Base-by-base conservation (phyloP, 305 asterid species). In the Fraxinus xanthoxyloides region DNA sequence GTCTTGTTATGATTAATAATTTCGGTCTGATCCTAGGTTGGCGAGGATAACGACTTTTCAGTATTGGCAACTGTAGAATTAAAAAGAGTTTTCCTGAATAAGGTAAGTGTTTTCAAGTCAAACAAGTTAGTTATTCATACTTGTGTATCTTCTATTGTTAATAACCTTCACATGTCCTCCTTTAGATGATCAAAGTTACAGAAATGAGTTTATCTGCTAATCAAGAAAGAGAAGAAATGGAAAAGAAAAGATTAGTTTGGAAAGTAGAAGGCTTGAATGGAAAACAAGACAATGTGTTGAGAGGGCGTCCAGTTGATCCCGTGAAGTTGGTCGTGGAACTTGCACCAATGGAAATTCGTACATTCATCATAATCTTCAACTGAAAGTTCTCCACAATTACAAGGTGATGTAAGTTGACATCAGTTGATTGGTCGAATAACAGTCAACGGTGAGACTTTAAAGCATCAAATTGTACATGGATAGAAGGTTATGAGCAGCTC, bases 191-290 rank as follows among this genome's bases (percentile, higher is more conserved):
- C 81, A 81, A 85, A 82, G 85, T 94, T 75, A 88, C 79, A 67
- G 99, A 97, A 88, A 91, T 77, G 88, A 92, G 95, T 86, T 86
- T 97, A 56, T 86, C 98, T 77, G 98, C 98, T n/a, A 95, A 97
- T 86, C 98, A 97, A 90, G 95, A 84, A 88, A 88, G 98, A 82
- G 92, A 84, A 80, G 98, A 90, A 87, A 97, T 92, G 99, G 98
- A 93, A 81, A 94, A 86, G 90, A 94, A 93, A 77, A 86, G 97
- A 82, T 81, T 93, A 59, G 83, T 86, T 54, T 97, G 99, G 99
- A 92, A 89, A 91, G 97, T 84, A 21, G 92, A 90, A 82, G 89
- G 91, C 73, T 85, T 91, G 32, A 85, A 81, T 32, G 65, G 86
- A 21, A 72, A 79, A 38, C 80, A 38, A 28, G 74, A 75, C 32